Evolutionary conservation across 2,329 filamentous ascomycete species (phyloP).

Genomic region (Fusarium sp.): DNA sequence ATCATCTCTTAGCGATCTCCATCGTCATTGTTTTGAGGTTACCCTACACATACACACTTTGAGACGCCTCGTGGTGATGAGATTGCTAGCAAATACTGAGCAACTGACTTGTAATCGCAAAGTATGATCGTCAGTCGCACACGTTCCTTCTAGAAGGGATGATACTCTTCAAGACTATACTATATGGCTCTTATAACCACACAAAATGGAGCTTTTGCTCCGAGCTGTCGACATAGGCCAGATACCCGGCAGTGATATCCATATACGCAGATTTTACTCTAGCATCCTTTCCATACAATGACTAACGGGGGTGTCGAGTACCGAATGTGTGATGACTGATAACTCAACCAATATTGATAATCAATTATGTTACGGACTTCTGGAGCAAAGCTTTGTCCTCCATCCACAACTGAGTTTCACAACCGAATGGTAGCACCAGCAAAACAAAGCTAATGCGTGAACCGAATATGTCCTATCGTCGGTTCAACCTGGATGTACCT

Average conservation of each 20-base stretch:
- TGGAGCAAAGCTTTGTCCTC: not conserved
- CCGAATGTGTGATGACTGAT: not conserved
- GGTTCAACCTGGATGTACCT: not conserved
- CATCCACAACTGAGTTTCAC: conserved; percentile 1
- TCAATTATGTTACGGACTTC: not conserved
- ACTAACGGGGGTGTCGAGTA: too few relatives aligned
- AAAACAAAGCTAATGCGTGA: not conserved
- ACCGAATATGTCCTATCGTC: not conserved
- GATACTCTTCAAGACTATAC: too few relatives aligned
- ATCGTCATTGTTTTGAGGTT: conserved; percentile 29
- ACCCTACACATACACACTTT: conserved; percentile 7
- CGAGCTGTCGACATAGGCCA: too few relatives aligned
- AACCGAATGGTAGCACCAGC: not conserved
- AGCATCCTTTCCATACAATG: too few relatives aligned
- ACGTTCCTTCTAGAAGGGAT: not conserved
- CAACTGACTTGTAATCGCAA: not conserved
- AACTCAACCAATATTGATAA: not conserved
- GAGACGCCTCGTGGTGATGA: not conserved
- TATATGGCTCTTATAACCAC: too few relatives aligned
- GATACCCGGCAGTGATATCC: too few relatives aligned
- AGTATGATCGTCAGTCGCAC: not conserved
- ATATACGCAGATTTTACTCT: too few relatives aligned
- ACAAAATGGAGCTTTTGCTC: too few relatives aligned
- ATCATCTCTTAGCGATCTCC: conserved; percentile 26
- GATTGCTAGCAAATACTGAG: not conserved